phyloP scores from a whole-genome alignment of 2,329 filamentous ascomycete species.

The Cladosporium phlei region DNA sequence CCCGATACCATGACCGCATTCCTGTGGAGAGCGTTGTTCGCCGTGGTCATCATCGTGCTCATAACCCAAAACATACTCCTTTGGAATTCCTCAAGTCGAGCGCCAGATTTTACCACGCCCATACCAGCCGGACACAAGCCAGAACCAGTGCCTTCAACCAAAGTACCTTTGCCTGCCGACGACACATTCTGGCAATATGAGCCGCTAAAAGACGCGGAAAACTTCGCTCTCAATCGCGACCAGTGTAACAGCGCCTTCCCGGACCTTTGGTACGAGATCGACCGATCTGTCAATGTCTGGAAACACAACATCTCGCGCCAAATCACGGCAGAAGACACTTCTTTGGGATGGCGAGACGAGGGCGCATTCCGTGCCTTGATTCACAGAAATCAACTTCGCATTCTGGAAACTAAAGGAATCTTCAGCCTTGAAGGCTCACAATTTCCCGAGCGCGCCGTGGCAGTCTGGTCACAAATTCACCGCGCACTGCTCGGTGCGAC shows the following conservation, averaged over 20 bases:
- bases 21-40: slow-evolving; percentile 4
- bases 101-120: neutral
- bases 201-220: slow-evolving; percentile 15
- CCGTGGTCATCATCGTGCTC: slow-evolving; percentile 4
- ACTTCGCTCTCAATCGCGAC: slow-evolving; percentile 18
- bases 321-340: slow-evolving; percentile 22
- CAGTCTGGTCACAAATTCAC: slow-evolving; percentile 44
- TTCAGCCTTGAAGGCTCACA: slow-evolving; percentile 21
- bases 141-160: too few relatives aligned
- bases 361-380: slow-evolving; percentile 27
- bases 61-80: slow-evolving; percentile 8
- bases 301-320: slow-evolving; percentile 15
- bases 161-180: neutral
- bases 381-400: slow-evolving; percentile 29
- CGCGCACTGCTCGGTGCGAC: slow-evolving; percentile 38
- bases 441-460: slow-evolving; percentile 24
- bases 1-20: slow-evolving; percentile 6
- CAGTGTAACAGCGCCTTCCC: slow-evolving; percentile 28
- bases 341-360: slow-evolving; percentile 22
- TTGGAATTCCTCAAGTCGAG: slow-evolving; percentile 3
- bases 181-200: slow-evolving; percentile 1
- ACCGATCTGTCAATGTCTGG: slow-evolving; percentile 24
- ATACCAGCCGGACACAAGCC: slow-evolving; percentile 3
- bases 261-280: slow-evolving; percentile 26
- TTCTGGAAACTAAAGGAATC: slow-evolving; percentile 24